phyloP scores from a whole-genome alignment of 139 green algal genomes.

The Chlorella sorokiniana region DNA sequence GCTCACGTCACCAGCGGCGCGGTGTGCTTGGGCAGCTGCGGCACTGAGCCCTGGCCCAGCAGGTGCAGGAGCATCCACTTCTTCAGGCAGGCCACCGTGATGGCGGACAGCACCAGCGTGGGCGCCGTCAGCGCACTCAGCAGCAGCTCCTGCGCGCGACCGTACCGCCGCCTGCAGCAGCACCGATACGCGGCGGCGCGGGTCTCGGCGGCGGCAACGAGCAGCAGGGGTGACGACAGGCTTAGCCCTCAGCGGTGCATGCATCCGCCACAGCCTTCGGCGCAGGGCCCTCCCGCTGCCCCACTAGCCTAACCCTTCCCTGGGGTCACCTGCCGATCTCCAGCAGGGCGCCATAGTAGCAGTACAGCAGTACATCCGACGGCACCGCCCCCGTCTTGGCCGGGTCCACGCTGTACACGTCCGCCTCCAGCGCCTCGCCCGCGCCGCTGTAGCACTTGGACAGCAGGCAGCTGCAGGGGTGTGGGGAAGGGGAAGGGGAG shows the following conservation, averaged over 20 bases:
- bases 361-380: slow-evolving; percentile 91
- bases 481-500: neutral
- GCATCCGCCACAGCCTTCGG: neutral
- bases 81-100: slow-evolving; percentile 85
- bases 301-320: neutral
- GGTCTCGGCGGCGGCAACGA: neutral
- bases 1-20: slow-evolving; percentile 38
- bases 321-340: slow-evolving; percentile 55
- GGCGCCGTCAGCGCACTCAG: slow-evolving; percentile 80
- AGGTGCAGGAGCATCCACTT: slow-evolving; percentile 88
- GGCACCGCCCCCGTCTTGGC: slow-evolving; percentile 59
- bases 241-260: neutral
- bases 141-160: slow-evolving; percentile 75
- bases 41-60: slow-evolving; percentile 60
- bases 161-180: slow-evolving; percentile 58
- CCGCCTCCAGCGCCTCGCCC: slow-evolving; percentile 56
- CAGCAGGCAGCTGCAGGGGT: slow-evolving; percentile 73
- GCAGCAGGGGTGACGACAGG: neutral
- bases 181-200: too few species aligned
- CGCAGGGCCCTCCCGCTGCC: neutral
- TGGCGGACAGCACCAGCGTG: slow-evolving; percentile 77
- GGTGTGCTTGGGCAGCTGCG: slow-evolving; percentile 65
- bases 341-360: slow-evolving; percentile 92
- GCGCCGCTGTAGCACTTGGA: slow-evolving; percentile 75
- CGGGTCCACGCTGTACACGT: slow-evolving; percentile 75